Evolutionary conservation across 1,284 basidiomycete genomes (phyloP).

Genomic region (Ustilago cynodontis): DNA sequence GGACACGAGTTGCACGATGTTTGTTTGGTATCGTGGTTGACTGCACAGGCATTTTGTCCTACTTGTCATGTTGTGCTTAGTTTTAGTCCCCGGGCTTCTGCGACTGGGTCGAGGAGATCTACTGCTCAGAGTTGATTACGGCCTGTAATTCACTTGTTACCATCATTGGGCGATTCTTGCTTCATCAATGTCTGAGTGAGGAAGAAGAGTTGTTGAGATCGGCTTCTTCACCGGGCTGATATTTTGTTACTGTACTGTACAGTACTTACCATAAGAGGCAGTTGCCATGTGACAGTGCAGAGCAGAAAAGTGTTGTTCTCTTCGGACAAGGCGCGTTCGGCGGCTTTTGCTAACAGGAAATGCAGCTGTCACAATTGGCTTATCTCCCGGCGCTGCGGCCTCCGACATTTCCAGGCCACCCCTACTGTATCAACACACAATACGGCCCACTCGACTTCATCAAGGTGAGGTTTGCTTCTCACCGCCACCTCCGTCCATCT

Average conservation of each 20-base stretch:
- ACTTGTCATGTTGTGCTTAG: constrained; percentile 53
- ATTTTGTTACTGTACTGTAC: no score
- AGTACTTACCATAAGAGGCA: constrained; percentile 36
- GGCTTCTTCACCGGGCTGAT: constrained; percentile 22
- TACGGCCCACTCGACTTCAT: background rate
- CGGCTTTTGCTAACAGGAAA: constrained; percentile 1
- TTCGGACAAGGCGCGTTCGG: no score
- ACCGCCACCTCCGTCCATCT: constrained; percentile 14
- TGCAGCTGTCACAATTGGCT: constrained; percentile 29
- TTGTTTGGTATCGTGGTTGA: constrained; percentile 55
- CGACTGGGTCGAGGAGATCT: background rate
- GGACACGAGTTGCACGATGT: constrained; percentile 57
- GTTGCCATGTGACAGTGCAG: constrained; percentile 41
- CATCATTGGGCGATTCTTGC: background rate
- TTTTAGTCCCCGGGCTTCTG: constrained; percentile 33
- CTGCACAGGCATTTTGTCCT: constrained; percentile 56
- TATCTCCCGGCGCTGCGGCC: constrained; percentile 3
- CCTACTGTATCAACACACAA: no score
- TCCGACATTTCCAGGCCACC: background rate
- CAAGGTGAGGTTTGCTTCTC: background rate
- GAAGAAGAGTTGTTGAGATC: background rate
- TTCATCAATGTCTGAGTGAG: background rate
- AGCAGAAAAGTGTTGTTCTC: constrained; percentile 11
- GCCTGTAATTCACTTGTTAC: background rate
- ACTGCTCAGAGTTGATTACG: constrained; percentile 9